Evolutionary conservation across 2,329 filamentous ascomycete genomes (phyloP), one percentile per base, ranked within the genome.

Genomic region (Aciculosporium take): DNA sequence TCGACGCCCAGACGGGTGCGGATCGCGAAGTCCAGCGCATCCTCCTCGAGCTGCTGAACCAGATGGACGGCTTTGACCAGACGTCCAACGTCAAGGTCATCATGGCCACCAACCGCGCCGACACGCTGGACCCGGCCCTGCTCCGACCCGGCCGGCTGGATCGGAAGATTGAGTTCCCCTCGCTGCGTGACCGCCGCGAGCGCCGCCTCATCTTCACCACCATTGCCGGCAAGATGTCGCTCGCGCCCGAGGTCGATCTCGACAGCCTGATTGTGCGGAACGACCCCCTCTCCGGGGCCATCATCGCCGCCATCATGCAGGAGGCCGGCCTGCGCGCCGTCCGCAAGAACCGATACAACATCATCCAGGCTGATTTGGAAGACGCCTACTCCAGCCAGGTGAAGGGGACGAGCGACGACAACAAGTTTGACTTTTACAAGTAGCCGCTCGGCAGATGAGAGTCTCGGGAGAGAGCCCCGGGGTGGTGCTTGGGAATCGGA

Each of bases 11-110:
- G 66, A 98, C 91, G 4, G 91, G 91, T 61, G 91, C 91, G 50
- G 91, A 98, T 59, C 79, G 91, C 67, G 91, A 98, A 66, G 91
- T 98, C 13, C 91, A 98, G 69, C 89, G 91, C 73, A 98, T 98
- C 56, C 71, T 98, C 45, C 80, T 98, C 46, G 91, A 98, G 63
- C 70, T 98, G 51, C 80, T 98, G 49, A 98, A 98, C 68, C 91
- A 98, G 67, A 98, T 98, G 91, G 91, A 98, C 61, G 91, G 91
- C 50, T 98, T 98, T 69, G 91, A 98, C 63, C 91, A 98, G 65
- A 94, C 87, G 0, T 84, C 86, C 61, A 98, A 98, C 64, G 91
- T 98, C 65, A 98, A 98, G 71, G 91, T 98, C 60, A 98, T 98
- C 68, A 98, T 98, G 91, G 91, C 91, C 51, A 98, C 91, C 51